phyloP scores from a whole-genome alignment of 192 early-diverging fungal genomes.

The Podila clonocystis region DNA sequence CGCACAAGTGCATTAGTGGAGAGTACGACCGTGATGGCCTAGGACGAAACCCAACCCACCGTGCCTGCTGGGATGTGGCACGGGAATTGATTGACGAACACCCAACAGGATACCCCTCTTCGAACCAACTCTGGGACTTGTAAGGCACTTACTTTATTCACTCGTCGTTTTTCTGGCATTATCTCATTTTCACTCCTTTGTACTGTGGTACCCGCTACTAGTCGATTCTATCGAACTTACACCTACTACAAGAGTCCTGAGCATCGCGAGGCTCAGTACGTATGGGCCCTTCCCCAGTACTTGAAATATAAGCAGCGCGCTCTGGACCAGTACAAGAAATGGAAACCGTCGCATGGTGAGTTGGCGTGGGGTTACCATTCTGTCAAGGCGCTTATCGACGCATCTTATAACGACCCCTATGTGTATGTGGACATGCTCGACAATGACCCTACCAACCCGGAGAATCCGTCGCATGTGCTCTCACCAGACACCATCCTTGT shows the following conservation, averaged over 20 bases:
- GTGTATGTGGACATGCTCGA: slow-evolving; percentile 46
- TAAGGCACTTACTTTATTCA: not conserved
- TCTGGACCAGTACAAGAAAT: slow-evolving; percentile 41
- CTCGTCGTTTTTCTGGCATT: too few species aligned
- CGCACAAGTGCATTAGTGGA: slow-evolving; percentile 47
- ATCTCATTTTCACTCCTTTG: not conserved
- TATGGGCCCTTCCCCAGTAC: slow-evolving; percentile 18
- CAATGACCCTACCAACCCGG: slow-evolving; percentile 30
- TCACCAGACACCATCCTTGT: not conserved
- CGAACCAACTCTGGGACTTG: slow-evolving; percentile 40
- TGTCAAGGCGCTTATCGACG: slow-evolving; percentile 34
- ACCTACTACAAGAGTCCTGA: slow-evolving; percentile 21
- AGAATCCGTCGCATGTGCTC: not conserved
- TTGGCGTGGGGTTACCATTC: slow-evolving; percentile 49
- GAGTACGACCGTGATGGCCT: slow-evolving; percentile 32
- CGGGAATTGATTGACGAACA: slow-evolving; percentile 20
- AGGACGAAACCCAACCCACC: slow-evolving; percentile 39
- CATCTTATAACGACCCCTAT: slow-evolving; percentile 21
- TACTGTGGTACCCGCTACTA: not conserved
- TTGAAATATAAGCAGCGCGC: slow-evolving; percentile 25
- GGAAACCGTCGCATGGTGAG: slow-evolving; percentile 21
- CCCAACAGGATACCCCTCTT: slow-evolving; percentile 20
- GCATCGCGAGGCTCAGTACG: slow-evolving; percentile 27
- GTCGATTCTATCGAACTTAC: slow-evolving; percentile 44
- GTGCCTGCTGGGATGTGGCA: slow-evolving; percentile 41